Evolutionary conservation across 116 monocot genomes (phyloP).

Genomic region (Thalassia testudinum): DNA sequence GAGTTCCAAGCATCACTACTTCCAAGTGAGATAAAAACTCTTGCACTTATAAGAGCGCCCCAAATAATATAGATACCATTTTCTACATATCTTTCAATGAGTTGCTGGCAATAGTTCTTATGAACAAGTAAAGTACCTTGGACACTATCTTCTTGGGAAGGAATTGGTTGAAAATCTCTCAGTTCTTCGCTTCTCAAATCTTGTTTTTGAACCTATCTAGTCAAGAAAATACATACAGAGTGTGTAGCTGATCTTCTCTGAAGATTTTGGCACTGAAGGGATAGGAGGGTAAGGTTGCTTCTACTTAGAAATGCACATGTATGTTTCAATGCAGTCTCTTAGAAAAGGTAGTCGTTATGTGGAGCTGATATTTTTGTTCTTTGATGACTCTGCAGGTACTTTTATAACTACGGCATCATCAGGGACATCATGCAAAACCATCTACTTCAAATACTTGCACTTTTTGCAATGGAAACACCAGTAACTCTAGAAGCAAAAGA

Average conservation of each 20-base stretch:
- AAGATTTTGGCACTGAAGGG: constrained; percentile 98
- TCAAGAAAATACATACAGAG: constrained; percentile 94
- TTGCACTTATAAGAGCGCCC: too few species aligned
- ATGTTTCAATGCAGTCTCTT: too few species aligned
- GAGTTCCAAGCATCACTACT: too few species aligned
- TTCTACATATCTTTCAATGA: too few species aligned
- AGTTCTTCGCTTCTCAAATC: constrained; percentile 92
- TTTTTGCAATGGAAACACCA: constrained; percentile 99
- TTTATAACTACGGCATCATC: constrained; percentile 83
- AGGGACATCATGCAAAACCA: constrained; percentile 99
- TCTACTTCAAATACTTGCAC: constrained; percentile 89
- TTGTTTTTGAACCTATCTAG: constrained; percentile 92
- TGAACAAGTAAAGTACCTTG: too few species aligned
- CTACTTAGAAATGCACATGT: not conserved
- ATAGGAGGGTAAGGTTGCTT: constrained; percentile 65
- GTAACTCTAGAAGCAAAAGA: constrained; percentile 90
- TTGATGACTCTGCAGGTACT: constrained; percentile 47
- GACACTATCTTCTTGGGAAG: constrained; percentile 86
- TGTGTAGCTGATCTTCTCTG: constrained; percentile 91
- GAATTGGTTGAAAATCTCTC: constrained; percentile 93
- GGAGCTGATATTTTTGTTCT: not conserved
- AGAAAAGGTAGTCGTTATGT: too few species aligned
- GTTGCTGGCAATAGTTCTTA: too few species aligned
- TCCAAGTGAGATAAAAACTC: too few species aligned
- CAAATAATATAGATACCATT: too few species aligned